Evolutionary conservation across 2,329 filamentous ascomycete species (phyloP).

Genomic region (Sclerotinia borealis): DNA sequence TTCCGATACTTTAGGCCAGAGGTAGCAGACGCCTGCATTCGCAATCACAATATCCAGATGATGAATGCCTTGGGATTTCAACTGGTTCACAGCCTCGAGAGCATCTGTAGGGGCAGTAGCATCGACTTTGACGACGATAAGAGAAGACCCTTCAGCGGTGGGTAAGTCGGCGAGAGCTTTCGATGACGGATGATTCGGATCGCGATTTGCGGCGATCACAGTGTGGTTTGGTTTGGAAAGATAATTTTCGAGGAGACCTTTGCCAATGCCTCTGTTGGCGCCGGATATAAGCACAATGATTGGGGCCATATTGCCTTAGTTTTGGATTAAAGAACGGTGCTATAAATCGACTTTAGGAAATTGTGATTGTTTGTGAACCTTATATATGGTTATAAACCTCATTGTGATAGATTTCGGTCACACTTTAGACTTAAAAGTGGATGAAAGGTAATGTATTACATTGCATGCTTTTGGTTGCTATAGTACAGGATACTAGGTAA

Average conservation of each 20-base stretch:
- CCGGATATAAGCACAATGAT: slow-evolving; percentile 17
- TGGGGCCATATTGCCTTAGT: neutral
- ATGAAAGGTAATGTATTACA: neutral
- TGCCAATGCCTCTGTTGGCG: slow-evolving; percentile 27
- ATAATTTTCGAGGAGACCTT: slow-evolving; percentile 31
- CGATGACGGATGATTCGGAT: slow-evolving; percentile 23
- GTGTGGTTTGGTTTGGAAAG: slow-evolving; percentile 34
- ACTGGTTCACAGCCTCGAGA: slow-evolving; percentile 31
- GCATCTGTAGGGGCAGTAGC: slow-evolving; percentile 34
- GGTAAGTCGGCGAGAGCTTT: slow-evolving; percentile 28
- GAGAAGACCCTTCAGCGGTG: slow-evolving; percentile 23
- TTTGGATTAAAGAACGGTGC: neutral
- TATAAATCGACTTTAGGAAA: neutral
- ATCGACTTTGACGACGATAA: slow-evolving; percentile 42
- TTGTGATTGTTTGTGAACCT: neutral
- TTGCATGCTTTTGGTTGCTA: neutral
- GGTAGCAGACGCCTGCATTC: slow-evolving; percentile 38
- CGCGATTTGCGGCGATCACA: slow-evolving; percentile 37
- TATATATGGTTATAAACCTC: neutral
- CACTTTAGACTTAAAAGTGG: neutral
- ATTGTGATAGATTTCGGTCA: neutral
- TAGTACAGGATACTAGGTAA: neutral
- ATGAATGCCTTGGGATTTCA: slow-evolving; percentile 17
- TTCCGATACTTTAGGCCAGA: neutral
- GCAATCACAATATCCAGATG: slow-evolving; percentile 36